Percentiles rank a stretch among this genome's conserved stretches.
Conservation (phyloP, 352 stramenopile species). For the Globisporangium irregulare region DNA sequence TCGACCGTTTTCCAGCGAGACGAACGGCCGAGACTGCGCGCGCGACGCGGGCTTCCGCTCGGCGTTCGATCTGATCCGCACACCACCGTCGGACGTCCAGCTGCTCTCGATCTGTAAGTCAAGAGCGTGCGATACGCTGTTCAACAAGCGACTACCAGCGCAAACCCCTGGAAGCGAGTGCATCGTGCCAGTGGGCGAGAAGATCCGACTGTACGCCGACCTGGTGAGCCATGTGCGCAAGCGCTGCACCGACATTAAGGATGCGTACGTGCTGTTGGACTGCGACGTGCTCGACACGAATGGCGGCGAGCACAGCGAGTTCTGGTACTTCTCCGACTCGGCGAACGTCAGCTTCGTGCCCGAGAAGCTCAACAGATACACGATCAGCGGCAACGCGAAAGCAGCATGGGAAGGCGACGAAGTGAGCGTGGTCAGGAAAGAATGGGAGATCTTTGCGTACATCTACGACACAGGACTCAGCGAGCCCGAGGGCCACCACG, state of each 20-base stretch:
- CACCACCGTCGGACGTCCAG: not conserved
- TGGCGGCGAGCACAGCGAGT: conserved; percentile 8
- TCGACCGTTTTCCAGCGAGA: conserved; percentile 2
- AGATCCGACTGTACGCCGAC: conserved; percentile 13
- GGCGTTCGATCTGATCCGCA: conserved; percentile 7
- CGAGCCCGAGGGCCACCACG: not conserved
- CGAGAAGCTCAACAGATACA: not conserved
- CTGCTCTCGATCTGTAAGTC: conserved; percentile 18
- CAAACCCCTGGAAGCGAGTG: conserved; percentile 3
- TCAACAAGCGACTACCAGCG: not conserved
- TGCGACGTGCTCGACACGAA: conserved; percentile 4
- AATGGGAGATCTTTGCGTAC: conserved; percentile 13
- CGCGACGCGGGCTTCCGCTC: conserved; percentile 7
- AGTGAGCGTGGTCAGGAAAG: conserved; percentile 3
- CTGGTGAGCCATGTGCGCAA: conserved; percentile 8
- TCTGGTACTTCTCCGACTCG: conserved; percentile 19
- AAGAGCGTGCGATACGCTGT: conserved; percentile 4
- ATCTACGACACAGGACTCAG: conserved; percentile 10
- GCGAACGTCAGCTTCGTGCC: conserved; percentile 1
- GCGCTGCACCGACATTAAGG: conserved; percentile 9
- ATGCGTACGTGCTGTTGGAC: conserved; percentile 17
- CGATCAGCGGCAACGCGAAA: not conserved
- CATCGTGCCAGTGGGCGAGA: conserved; percentile 1
- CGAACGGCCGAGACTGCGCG: conserved; percentile 6
- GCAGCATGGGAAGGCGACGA: conserved; percentile 12